These are phyloP conservation scores for Eucalyptus polyanthemos DNA, from an alignment of 345 rosid genomes.

Conservation along the genomic window DNA sequence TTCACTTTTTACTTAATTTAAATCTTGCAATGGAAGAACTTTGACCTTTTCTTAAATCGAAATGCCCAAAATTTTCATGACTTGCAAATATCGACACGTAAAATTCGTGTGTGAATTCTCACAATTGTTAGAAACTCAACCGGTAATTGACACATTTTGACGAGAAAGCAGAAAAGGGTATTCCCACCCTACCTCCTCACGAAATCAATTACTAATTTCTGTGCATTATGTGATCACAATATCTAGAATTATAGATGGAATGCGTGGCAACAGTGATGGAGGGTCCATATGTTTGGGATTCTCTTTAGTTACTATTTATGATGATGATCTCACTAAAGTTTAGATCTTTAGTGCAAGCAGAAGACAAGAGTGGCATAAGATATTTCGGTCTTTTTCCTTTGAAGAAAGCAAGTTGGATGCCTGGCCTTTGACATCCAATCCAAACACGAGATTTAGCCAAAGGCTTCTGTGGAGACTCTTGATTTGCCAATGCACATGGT, in stretches of 20 bases:
- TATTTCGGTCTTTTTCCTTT: not conserved
- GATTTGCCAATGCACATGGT: not conserved
- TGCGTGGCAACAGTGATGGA: not conserved
- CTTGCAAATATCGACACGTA: accelerated
- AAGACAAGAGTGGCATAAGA: not conserved
- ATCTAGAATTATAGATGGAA: not conserved
- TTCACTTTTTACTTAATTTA: not conserved
- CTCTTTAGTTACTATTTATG: not conserved
- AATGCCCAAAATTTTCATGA: accelerated
- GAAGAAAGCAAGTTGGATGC: not conserved
- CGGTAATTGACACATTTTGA: accelerated
- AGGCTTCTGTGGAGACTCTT: not conserved
- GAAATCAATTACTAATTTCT: not conserved
- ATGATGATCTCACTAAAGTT: not conserved
- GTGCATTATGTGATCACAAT: not conserved
- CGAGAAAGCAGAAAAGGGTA: not conserved
- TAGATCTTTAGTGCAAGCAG: not conserved
- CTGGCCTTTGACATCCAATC: not conserved
- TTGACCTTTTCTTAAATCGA: not conserved
- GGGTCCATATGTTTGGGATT: not conserved
- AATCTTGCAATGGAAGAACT: not conserved
- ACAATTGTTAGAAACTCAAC: not conserved
- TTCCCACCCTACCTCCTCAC: not conserved
- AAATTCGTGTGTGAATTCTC: not conserved
- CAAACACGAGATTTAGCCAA: not conserved